Evolutionary conservation across 2,329 filamentous ascomycete genomes (phyloP).

Genomic region (Epicoccum sorghinum): DNA sequence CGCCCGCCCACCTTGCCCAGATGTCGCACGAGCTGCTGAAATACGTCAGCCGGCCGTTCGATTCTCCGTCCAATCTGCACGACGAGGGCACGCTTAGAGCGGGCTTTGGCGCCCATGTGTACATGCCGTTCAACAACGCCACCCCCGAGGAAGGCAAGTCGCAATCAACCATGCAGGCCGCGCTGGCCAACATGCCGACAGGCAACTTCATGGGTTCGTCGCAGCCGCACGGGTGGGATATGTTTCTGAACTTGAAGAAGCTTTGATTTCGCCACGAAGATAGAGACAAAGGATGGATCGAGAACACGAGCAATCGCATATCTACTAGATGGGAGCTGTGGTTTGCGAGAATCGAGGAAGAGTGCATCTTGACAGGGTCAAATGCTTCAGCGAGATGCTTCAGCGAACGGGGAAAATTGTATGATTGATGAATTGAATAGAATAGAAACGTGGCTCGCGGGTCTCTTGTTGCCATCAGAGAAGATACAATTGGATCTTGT

Average conservation of each 20-base stretch:
- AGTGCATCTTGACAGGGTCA: too few relatives aligned
- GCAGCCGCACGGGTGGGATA: constrained; percentile 1
- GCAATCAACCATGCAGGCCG: not conserved
- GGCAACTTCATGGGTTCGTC: not conserved
- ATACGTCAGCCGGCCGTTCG: not conserved
- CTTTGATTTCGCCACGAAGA: not conserved
- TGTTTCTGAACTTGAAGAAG: not conserved
- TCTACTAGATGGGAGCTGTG: too few relatives aligned
- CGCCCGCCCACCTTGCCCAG: not conserved
- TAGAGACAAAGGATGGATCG: too few relatives aligned
- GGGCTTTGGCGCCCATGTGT: not conserved
- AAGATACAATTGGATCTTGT: too few relatives aligned
- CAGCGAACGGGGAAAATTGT: too few relatives aligned
- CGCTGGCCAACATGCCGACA: not conserved
- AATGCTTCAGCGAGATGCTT: too few relatives aligned
- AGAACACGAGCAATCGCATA: too few relatives aligned
- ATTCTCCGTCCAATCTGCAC: not conserved
- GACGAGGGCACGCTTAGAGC: not conserved
- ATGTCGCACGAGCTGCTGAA: not conserved
- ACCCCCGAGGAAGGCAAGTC: not conserved
- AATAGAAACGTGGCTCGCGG: too few relatives aligned
- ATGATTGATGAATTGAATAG: too few relatives aligned
- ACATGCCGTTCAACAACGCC: not conserved
- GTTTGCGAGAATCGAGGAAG: too few relatives aligned
- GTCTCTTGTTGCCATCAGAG: too few relatives aligned